Percentiles rank a stretch among this genome's conserved stretches.
Evolutionary conservation across 148 eudicot genomes (phyloP).

Genomic region (Dysphania ambrosioides): DNA sequence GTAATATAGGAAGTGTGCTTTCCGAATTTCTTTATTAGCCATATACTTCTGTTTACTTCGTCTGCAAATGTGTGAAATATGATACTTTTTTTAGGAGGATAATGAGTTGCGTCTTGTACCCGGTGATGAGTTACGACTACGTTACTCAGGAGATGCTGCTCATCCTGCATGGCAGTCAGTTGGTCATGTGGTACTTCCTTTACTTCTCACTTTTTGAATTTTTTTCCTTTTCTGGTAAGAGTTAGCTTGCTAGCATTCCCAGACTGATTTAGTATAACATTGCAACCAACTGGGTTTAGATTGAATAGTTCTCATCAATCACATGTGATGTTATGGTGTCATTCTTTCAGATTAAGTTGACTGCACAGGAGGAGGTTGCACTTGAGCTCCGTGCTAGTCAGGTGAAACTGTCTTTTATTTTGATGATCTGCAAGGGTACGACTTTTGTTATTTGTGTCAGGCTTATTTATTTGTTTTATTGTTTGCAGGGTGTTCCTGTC

Average conservation of each 20-base stretch:
- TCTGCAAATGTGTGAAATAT: not conserved
- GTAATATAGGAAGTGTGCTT: not conserved
- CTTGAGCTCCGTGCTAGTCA: slow-evolving; percentile 96
- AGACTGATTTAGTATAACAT: not conserved
- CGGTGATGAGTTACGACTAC: slow-evolving; percentile 92
- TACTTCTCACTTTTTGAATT: not conserved
- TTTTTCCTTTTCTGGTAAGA: not conserved
- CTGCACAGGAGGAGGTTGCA: slow-evolving; percentile 99
- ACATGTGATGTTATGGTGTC: not conserved
- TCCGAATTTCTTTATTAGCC: not conserved
- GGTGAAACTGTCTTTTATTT: slow-evolving; percentile 38
- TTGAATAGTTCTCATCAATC: not conserved
- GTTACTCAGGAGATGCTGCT: slow-evolving; percentile 90
- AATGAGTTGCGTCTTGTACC: slow-evolving; percentile 99
- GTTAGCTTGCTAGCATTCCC: not conserved
- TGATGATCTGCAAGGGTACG: not conserved
- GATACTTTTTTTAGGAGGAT: slow-evolving; percentile 87
- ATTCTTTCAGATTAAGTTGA: slow-evolving; percentile 74
- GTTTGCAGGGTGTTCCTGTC: slow-evolving; percentile 85
- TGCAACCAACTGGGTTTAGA: not conserved
- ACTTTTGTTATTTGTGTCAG: not conserved
- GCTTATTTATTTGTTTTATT: slow-evolving; percentile 3
- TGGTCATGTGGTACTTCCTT: slow-evolving; percentile 80
- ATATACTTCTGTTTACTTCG: not conserved
- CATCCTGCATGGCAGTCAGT: slow-evolving; percentile 98